phyloP scores from a whole-genome alignment of 164 flowering plant genomes.

The Tinospora cordifolia region DNA sequence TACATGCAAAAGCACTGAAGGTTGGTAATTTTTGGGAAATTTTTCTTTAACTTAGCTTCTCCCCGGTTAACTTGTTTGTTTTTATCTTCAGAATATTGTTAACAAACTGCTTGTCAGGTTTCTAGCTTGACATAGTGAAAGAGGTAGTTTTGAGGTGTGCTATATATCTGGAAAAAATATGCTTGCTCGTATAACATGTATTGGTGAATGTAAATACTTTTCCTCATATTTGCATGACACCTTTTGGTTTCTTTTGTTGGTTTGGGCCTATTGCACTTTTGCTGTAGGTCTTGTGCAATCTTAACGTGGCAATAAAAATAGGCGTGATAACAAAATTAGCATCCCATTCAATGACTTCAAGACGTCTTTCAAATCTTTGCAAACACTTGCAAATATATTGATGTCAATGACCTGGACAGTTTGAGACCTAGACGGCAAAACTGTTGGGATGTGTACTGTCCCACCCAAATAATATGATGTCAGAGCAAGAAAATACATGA shows the following conservation, averaged over 20 bases:
- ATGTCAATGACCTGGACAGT: no score
- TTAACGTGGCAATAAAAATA: background rate
- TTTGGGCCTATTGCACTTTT: background rate
- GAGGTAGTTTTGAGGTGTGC: background rate
- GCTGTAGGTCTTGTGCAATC: background rate
- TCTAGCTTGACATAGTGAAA: no score
- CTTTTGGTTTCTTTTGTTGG: no score
- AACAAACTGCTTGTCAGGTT: background rate
- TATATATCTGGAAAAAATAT: background rate
- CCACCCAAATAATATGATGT: no score
- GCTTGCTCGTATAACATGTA: no score
- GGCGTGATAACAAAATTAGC: background rate
- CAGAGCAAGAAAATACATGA: no score
- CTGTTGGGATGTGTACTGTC: no score
- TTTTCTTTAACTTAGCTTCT: background rate
- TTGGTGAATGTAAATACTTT: background rate
- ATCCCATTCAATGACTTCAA: no score
- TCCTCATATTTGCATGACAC: background rate
- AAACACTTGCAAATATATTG: no score
- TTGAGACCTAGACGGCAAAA: no score
- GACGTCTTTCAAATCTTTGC: no score
- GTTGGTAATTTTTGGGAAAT: constrained; percentile 27
- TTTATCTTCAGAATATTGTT: background rate
- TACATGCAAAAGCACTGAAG: constrained; percentile 92
- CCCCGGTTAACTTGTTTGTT: background rate